Evolutionary conservation across 495 filamentous ascomycete genomes (phyloP).

Genomic region (Niebla homalea): DNA sequence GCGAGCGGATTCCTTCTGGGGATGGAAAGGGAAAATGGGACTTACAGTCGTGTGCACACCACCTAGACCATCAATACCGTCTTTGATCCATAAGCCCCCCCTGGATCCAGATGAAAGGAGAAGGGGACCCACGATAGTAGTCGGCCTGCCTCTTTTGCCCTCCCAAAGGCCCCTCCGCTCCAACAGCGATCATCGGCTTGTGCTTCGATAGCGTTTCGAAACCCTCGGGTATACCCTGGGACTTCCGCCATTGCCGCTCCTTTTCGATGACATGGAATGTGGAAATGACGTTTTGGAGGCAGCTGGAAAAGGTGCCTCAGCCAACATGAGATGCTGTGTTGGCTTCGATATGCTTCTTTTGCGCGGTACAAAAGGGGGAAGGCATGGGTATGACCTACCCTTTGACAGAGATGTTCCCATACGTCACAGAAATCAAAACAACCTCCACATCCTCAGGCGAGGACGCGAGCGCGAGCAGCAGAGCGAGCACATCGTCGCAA

Average conservation of each 20-base stretch:
- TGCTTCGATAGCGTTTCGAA: constrained; percentile 53
- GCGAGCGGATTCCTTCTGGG: background rate
- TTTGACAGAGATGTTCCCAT: constrained; percentile 79
- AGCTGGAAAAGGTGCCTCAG: constrained; percentile 34
- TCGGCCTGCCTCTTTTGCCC: constrained; percentile 75
- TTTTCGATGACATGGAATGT: constrained; percentile 88
- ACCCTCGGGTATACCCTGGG: constrained; percentile 47
- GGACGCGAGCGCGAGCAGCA: constrained; percentile 73
- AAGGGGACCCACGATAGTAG: constrained; percentile 62
- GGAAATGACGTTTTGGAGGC: constrained; percentile 77
- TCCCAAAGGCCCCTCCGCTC: constrained; percentile 71
- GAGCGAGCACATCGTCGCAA: constrained; percentile 80
- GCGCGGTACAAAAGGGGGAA: background rate
- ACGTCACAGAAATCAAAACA: constrained; percentile 78
- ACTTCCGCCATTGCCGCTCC: constrained; percentile 71
- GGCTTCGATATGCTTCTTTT: too few species aligned
- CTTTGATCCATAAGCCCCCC: constrained; percentile 30
- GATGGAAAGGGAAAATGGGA: constrained; percentile 8
- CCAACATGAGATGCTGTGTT: too few species aligned
- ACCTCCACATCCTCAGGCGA: constrained; percentile 78
- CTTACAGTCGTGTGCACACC: constrained; percentile 73
- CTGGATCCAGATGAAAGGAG: background rate
- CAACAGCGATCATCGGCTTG: constrained; percentile 76
- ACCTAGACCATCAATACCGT: constrained; percentile 81
- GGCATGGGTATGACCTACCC: constrained; percentile 32